These are phyloP conservation scores for Pestalotiopsis sp. DNA, from an alignment of 2,329 filamentous ascomycete genomes.

Conservation along the genomic window DNA sequence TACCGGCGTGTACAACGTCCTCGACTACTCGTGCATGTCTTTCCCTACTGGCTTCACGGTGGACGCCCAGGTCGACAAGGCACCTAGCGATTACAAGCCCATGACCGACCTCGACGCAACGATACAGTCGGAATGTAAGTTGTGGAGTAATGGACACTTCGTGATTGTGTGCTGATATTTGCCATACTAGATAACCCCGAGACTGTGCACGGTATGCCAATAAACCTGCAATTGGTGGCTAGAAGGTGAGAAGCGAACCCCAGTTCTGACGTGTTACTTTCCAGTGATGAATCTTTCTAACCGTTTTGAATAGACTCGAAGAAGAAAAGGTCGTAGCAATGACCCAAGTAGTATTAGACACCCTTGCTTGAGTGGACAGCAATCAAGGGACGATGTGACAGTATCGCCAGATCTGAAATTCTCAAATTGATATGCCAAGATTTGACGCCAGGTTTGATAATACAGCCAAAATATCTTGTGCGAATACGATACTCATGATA, in stretches of 20 bases:
- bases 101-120: slow-evolving; percentile 39
- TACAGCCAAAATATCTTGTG: neutral
- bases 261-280: neutral
- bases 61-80: slow-evolving; percentile 40
- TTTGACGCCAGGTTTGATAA: no score
- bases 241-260: slow-evolving; percentile 24
- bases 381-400: neutral
- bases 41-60: slow-evolving; percentile 46
- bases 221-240: slow-evolving; percentile 47
- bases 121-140: slow-evolving; percentile 47
- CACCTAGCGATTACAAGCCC: slow-evolving; percentile 32
- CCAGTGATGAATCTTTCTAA: neutral
- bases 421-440: no score
- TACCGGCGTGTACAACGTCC: slow-evolving; percentile 51
- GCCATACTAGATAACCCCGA: slow-evolving; percentile 38
- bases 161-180: neutral
- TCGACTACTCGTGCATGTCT: slow-evolving; percentile 50
- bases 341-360: slow-evolving; percentile 28
- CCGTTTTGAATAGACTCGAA: slow-evolving; percentile 25
- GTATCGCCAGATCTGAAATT: no score
- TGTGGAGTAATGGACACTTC: neutral
- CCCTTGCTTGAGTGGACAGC: slow-evolving; percentile 18
- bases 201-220: slow-evolving; percentile 42
- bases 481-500: neutral
- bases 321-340: slow-evolving; percentile 36